Base-by-base conservation (phyloP, 139 green algal genomes). In the Coelastrella sp. region DNA sequence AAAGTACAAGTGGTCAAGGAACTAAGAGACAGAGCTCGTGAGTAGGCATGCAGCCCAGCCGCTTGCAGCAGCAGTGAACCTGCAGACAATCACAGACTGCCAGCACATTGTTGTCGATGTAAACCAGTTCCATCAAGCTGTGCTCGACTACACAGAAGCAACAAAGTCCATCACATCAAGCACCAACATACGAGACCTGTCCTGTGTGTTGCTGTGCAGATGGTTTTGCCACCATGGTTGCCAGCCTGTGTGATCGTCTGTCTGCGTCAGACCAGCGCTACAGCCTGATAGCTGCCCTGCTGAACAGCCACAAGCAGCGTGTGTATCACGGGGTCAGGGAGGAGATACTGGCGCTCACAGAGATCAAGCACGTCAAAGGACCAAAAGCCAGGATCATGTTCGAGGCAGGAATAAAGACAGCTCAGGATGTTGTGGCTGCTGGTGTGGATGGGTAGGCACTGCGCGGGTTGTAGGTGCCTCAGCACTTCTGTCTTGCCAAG, bases 241-340 rank as follows among this genome's bases (percentile, higher is more conserved):
- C 95, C 0, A 92, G 93, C 73, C 98, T 99, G 80, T 98, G 97
- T 83, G 94, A 95, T 79, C 93, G 95, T 81, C 85, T 98, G 91
- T 76, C 68, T 5, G 16, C 17, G 3, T 32, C 16, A 32, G 68
- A 76, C 22, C 68, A 76, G 68, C 94, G 94, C 71, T 98, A 94
- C 93, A 56, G 66, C 11, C 92, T 96, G 90, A 80, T 98, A 84
- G 94, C 98, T 89, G 75, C 93, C 0, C 91, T 99, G 56, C 91
- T 99, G 16, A 85, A 93, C 22, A 94, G 95, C 79, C 97, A 98
- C 90, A 94, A 97, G 88, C 84, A 80, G 20, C 92, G 96, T 0
- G 95, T 98, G 56, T 94, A 92, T 60, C 85, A 92, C 73, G 96
- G 95, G 2, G 96, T 97, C 58, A 83, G 86, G 54, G 90, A 80